These are phyloP conservation scores for Rhododendron molle DNA, from an alignment of 148 eudicot species.

Conservation along the genomic window DNA sequence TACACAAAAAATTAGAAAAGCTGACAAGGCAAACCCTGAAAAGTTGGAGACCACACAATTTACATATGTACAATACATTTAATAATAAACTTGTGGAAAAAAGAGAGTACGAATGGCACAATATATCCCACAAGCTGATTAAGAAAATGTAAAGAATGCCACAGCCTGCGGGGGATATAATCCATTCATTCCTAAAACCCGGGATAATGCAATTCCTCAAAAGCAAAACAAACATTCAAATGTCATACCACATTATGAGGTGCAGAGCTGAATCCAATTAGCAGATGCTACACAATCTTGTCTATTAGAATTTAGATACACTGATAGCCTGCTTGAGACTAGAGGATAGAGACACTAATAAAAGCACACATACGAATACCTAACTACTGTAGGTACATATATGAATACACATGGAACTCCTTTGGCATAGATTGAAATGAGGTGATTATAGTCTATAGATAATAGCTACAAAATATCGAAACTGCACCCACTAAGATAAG, in stretches of 20 bases:
- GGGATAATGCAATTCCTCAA: neutral
- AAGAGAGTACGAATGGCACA: neutral
- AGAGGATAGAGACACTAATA: neutral
- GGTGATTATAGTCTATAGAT: neutral
- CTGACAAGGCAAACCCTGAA: neutral
- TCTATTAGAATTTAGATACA: neutral
- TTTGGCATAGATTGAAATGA: neutral
- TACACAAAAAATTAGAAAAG: neutral
- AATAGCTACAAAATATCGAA: neutral
- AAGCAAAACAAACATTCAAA: neutral
- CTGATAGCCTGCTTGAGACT: neutral
- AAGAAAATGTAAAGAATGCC: neutral
- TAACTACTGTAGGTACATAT: neutral
- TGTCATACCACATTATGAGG: neutral
- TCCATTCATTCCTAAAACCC: neutral
- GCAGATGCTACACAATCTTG: neutral
- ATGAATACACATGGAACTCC: neutral
- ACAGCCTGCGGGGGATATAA: neutral
- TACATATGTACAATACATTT: neutral
- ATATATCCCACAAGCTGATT: neutral
- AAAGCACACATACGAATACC: neutral
- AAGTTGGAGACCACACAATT: neutral
- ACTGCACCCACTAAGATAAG: neutral
- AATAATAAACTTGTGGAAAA: neutral
- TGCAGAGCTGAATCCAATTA: neutral